Base-by-base conservation (phyloP, 192 early-diverging fungal species). In the Backusella macrospora region DNA sequence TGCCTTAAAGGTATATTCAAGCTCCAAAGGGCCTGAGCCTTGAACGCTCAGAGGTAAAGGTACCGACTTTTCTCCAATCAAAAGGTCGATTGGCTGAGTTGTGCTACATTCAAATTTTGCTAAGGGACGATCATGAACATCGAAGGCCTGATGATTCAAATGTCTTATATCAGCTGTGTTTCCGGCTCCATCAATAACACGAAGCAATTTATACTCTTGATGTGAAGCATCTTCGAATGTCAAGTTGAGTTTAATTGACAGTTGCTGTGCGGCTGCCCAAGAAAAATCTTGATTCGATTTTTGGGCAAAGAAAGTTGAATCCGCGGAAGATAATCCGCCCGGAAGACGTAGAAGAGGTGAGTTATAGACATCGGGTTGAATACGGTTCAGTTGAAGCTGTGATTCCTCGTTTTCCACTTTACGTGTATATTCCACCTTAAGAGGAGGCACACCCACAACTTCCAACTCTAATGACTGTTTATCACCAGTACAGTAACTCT, bases 381-480 rank as follows among this genome's bases (percentile, higher is more conserved):
- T 77, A 45, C 74, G 71, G 46, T 83, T 71, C 23, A 85, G 68
- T 67, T 78, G 68, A 38, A 76, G 65, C 10, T 42, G 49, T 4
- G 65, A 37, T 1, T 15, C 40, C 14, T 29, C 26, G 2, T 29
- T 37, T 7, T 66, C 65, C 3, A 76, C 42, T 16, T 39, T 39
- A 49, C 73, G 46, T 38, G 59, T 69, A 68, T 82, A 82, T 13
- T 73, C 48, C 0, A 85, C 73, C 43, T 65, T 81, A 12, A 85
- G 77, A 14, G 84, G 84, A 18, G 84, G 84, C 1, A 85, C 79
- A 66, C 84, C 84, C 10, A 70, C 16, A 5, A 85, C 70, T 6
- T 74, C 38, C 44, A 85, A 38, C 0, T 78, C 49, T 1, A 81
- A 46, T 26, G 66, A 18, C 15, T 76, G 52, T 2, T 80, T 68